Evolutionary conservation across 805 yeast genomes (phyloP), one percentile per base, ranked within the genome.

Genomic region (Starmerella geochares): DNA sequence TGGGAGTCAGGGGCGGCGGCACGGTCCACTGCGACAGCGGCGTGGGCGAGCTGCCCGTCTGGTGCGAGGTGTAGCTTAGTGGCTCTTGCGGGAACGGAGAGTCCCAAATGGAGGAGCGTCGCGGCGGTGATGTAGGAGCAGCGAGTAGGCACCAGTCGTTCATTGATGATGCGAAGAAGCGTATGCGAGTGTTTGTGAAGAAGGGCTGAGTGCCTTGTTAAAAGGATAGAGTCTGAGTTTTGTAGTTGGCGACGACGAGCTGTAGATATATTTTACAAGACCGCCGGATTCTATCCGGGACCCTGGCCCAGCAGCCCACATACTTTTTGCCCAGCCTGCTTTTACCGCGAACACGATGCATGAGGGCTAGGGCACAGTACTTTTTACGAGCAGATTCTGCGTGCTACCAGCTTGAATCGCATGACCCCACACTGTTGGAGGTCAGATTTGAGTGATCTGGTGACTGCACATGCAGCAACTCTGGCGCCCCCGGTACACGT

Each of bases 351-450:
- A 24, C 24, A 44, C 48, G 47, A 43, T 51, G 50, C 49, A 33
- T 38, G 17, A 10, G 49, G 54, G 54, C 20, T 23, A 31, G 53
- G 52, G 43, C 52, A 13, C 48, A 39, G 52, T 49, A 49, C 47
- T 49, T 38, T 33, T 44, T 49, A 49, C 50, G 53, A 47, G 43
- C 51, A 39, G 33, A 31, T 13, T 7, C 44, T 28, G 27, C 10
- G 33, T 10, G 29, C 29, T 19, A n/a, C 28, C 39, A 19, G 39
- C 39, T 36, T 36, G 3, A 38, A 14, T 24, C 33, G 44, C 44
- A 25, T 27, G 24, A 40, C 44, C 44, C 44, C 44, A 40, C 44
- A 40, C 32, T 14, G 24, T 27, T 9, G 23, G 14, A 17, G 11
- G 44, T 5, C 24, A 4, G 24, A 27, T 9, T 7, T 16, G 44